These are phyloP conservation scores for Sporothrix variecibatus DNA, from an alignment of 2,329 filamentous ascomycete species.

Conservation along the genomic window DNA sequence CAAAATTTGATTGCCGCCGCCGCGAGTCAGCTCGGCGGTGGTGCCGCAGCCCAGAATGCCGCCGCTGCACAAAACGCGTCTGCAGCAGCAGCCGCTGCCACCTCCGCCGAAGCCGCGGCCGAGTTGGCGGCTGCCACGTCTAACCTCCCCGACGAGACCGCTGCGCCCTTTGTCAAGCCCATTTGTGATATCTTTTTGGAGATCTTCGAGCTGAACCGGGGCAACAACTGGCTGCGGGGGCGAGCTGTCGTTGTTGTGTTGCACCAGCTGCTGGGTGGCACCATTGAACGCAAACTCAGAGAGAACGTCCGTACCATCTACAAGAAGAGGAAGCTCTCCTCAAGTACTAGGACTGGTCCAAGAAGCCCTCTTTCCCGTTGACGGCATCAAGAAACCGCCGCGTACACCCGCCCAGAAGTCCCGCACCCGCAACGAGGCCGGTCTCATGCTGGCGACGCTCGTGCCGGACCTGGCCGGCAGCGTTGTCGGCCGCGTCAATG, in stretches of 20 bases:
- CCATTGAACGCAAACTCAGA: conserved; percentile 91
- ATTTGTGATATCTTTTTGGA: conserved; percentile 98
- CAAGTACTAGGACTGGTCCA: conserved; percentile 73
- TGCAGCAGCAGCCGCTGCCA: not conserved
- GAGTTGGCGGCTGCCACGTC: conserved; percentile 64
- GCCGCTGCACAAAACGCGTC: conserved; percentile 6
- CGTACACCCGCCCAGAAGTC: conserved; percentile 73
- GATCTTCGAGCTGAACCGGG: conserved; percentile 88
- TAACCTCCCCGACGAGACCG: conserved; percentile 72
- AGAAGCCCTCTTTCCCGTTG: conserved; percentile 66
- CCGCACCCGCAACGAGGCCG: conserved; percentile 82
- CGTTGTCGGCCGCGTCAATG: conserved; percentile 90
- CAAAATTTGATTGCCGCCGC: conserved; percentile 86
- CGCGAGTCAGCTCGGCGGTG: conserved; percentile 61
- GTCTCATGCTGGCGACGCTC: conserved; percentile 82
- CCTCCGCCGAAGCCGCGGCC: not conserved
- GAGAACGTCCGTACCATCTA: conserved; percentile 75
- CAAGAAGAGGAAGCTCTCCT: conserved; percentile 82
- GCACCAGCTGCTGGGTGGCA: conserved; percentile 92
- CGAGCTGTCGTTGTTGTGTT: conserved; percentile 94
- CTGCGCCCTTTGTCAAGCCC: conserved; percentile 85
- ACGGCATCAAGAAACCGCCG: conserved; percentile 42
- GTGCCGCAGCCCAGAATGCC: conserved; percentile 35
- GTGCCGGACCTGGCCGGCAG: conserved; percentile 89
- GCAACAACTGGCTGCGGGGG: conserved; percentile 96